These are phyloP conservation scores for Geranium brycei DNA, from an alignment of 345 rosid genomes.

Conservation along the genomic window DNA sequence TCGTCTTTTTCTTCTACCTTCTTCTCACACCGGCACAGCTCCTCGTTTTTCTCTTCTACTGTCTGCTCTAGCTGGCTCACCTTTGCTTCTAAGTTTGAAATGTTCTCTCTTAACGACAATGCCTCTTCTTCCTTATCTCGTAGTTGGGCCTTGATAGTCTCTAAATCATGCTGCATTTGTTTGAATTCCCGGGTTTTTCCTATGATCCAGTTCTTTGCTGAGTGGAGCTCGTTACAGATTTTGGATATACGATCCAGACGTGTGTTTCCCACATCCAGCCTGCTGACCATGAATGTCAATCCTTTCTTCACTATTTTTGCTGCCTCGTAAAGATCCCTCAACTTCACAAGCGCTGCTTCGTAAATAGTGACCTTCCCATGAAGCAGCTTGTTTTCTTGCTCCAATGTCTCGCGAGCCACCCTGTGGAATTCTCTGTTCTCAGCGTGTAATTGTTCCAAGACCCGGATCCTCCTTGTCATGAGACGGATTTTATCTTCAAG, in stretches of 20 bases:
- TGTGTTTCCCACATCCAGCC: slow-evolving; percentile 24
- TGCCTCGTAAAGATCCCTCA: slow-evolving; percentile 18
- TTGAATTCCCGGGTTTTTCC: slow-evolving; percentile 22
- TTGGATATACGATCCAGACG: slow-evolving; percentile 22
- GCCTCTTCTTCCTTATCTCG: slow-evolving; percentile 22
- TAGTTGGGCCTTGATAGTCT: slow-evolving; percentile 23
- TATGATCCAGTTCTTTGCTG: slow-evolving; percentile 23
- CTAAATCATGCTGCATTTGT: slow-evolving; percentile 15
- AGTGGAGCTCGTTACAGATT: slow-evolving; percentile 29
- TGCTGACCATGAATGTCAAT: slow-evolving; percentile 20
- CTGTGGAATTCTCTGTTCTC: slow-evolving; percentile 43
- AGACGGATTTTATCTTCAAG: slow-evolving; percentile 55
- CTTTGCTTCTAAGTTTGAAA: slow-evolving; percentile 27
- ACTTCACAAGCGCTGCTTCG: slow-evolving; percentile 25
- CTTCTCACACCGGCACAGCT: too few species aligned
- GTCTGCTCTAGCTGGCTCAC: neutral
- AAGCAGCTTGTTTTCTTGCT: slow-evolving; percentile 25
- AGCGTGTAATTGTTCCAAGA: slow-evolving; percentile 54
- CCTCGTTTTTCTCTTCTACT: too few species aligned
- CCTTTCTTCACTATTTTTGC: slow-evolving; percentile 19
- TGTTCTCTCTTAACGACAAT: neutral
- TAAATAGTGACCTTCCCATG: slow-evolving; percentile 8
- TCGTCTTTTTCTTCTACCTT: slow-evolving; percentile 29
- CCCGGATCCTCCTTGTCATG: slow-evolving; percentile 46
- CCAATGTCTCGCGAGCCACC: slow-evolving; percentile 18